Base-by-base conservation (phyloP, 2,329 filamentous ascomycete species). In the Fusarium xylarioides region DNA sequence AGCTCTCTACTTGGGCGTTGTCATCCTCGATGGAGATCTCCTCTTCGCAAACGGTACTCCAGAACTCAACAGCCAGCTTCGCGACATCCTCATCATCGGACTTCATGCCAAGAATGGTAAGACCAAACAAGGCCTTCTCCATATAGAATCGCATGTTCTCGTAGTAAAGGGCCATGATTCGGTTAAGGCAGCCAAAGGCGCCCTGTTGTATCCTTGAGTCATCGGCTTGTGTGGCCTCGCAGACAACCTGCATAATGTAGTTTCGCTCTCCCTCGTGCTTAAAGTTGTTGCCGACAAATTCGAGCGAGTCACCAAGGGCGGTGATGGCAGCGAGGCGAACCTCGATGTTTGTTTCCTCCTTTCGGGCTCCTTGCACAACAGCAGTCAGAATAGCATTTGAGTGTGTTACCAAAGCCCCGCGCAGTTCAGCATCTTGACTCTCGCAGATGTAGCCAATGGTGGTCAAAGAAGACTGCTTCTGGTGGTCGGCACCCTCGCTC, bases 91-190 rank as follows among this genome's bases (percentile, higher is more conserved):
- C 96, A 78, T 99, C 96, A 12, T 95, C 92, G 78, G 91, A 97
- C 90, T 97, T 98, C 96, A 99, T 99, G 76, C 96, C 96, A 81
- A 97, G 91, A 73, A 99, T 97, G 43, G 96, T 99, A 44, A 99
- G 89, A 66, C 96, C 96, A 79, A 99, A 99, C 47, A 99, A 89
- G 40, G 96, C 96, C 90, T 98, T 98, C 88, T 99, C 96, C 96
- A 99, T 99, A 87, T 99, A 99, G 85, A 98, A 99, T 79, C 95
- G 92, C 96, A 99, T 99, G 86, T 98, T 97, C 80, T 99, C 96
- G 83, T 99, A 99, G 88, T 99, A 99, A 73, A 98, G 90, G 69
- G 90, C 93, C 96, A 99, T 99, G 83, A 99, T 98, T 79, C 96
- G 91, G 89, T 99, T 99, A 76, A 99, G 86, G 83, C 96, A 98